phyloP scores from a whole-genome alignment of 805 yeast genomes.

The Myxozyma kluyveri region DNA sequence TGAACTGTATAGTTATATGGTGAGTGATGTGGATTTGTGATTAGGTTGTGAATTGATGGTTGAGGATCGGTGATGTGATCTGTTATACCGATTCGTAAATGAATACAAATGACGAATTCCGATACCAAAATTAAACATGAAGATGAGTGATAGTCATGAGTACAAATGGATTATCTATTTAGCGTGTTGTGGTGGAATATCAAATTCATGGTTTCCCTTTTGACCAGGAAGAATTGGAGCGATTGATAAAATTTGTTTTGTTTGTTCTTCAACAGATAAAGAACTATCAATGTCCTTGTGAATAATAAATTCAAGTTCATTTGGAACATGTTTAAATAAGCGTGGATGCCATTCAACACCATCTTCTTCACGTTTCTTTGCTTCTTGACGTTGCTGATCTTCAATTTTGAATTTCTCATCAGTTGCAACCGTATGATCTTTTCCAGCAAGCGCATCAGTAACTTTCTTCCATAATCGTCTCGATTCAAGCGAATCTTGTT shows the following conservation, averaged over 20 bases:
- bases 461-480: conserved; percentile 81
- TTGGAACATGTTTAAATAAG: conserved; percentile 55
- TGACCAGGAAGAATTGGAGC: conserved; percentile 88
- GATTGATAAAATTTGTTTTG: conserved; percentile 55
- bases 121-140: no score
- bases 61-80: no score
- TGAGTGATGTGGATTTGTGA: no score
- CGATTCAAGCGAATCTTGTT: conserved; percentile 80
- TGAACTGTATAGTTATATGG: no score
- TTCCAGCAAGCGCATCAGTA: conserved; percentile 68
- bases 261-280: conserved; percentile 52
- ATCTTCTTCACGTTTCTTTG: conserved; percentile 71
- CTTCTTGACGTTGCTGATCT: conserved; percentile 72
- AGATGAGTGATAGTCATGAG: no score
- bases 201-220: conserved; percentile 16
- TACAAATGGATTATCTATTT: no score
- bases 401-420: conserved; percentile 85
- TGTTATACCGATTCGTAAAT: no score
- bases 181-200: conserved; percentile 24
- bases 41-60: no score
- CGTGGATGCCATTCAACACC: conserved; percentile 81
- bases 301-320: conserved; percentile 57
- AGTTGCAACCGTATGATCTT: conserved; percentile 83
- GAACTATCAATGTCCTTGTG: conserved; percentile 59
- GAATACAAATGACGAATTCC: no score